Evolutionary conservation across 2,329 filamentous ascomycete species (phyloP), one percentile per base, ranked within the genome.

Genomic region (Diaporthe vexans): DNA sequence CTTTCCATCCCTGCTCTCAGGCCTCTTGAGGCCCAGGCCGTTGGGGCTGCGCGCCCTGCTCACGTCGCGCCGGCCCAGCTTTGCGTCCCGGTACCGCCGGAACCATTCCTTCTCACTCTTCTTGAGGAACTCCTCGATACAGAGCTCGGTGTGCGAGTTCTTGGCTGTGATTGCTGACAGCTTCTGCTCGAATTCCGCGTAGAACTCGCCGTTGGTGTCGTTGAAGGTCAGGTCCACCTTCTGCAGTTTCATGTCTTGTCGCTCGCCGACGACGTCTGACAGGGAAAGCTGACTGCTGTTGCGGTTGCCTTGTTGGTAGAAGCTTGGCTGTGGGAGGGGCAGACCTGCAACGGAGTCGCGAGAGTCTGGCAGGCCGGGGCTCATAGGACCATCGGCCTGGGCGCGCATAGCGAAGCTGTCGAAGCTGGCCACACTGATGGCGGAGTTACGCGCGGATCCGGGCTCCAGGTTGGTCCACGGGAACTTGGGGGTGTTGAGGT

Each of bases 41-140:
- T 76, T 78, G 21, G 78, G 78, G 37, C 71, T 76, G 10, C 77
- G 78, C 59, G 78, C 78, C 40, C 77, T 73, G 80, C 81, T 76
- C 80, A 83, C 76, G 24, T 84, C 85, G 43, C 84, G 84, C 70
- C 84, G 86, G 48, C 88, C 89, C 74, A 92, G 86, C 80, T 89
- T 90, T 63, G 89, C 90, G 76, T 90, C 85, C 69, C 90, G 85
- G 79, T 91, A 89, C 43, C 86, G 84, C 73, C 86, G 84, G 79
- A 91, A 93, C 91, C 91, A 93, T 76, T 91, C 87, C 84, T 92
- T 92, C 81, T 93, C 91, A 52, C 90, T 91, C 80, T 90, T 90
- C 76, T 89, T 87, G 24, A 93, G 83, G 79, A 89, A 93, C 65
- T 91, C 87, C 77, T 93, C 91, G 75, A 93, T 92, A 79, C 91